phyloP scores from a whole-genome alignment of 495 filamentous ascomycete genomes.

The Acidomyces sp. region DNA sequence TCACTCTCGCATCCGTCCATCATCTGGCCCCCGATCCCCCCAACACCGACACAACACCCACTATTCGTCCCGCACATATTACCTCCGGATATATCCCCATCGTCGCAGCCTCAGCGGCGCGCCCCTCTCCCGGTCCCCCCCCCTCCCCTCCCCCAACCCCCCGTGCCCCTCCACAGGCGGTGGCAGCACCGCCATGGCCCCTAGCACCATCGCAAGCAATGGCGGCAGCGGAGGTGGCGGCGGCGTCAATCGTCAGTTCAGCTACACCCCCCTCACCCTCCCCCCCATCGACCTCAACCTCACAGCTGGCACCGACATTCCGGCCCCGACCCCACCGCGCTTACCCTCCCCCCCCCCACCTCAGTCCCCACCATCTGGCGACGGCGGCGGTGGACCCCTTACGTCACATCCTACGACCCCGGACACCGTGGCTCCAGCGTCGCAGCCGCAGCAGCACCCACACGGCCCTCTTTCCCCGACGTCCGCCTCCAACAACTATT shows the following conservation, averaged over 20 bases:
- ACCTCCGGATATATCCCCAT: too few relatives aligned
- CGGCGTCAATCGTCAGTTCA: conserved; percentile 12
- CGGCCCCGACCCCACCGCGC: conserved; percentile 17
- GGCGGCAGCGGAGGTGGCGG: neutral
- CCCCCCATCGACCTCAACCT: conserved; percentile 28
- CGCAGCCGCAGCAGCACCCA: conserved; percentile 14
- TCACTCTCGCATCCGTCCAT: too few relatives aligned
- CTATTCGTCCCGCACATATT: too few relatives aligned
- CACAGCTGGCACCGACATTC: conserved; percentile 29
- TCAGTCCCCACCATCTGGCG: too few relatives aligned
- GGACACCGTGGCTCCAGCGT: conserved; percentile 5
- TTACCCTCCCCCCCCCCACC: conserved; percentile 24
- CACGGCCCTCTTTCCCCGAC: neutral
- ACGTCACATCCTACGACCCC: conserved; percentile 30
- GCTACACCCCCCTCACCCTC: conserved; percentile 24
- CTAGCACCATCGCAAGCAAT: neutral
- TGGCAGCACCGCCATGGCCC: neutral
- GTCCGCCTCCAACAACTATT: conserved; percentile 2
- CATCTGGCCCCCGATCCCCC: too few relatives aligned
- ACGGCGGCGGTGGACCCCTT: conserved; percentile 28
- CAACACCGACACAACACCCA: too few relatives aligned
- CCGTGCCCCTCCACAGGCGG: neutral
- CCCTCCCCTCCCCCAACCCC: too few relatives aligned
- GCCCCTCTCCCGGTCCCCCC: too few relatives aligned
- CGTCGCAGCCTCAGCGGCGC: too few relatives aligned